Conservation (phyloP, 1,284 basidiomycete species). For the Trametes sp. region DNA sequence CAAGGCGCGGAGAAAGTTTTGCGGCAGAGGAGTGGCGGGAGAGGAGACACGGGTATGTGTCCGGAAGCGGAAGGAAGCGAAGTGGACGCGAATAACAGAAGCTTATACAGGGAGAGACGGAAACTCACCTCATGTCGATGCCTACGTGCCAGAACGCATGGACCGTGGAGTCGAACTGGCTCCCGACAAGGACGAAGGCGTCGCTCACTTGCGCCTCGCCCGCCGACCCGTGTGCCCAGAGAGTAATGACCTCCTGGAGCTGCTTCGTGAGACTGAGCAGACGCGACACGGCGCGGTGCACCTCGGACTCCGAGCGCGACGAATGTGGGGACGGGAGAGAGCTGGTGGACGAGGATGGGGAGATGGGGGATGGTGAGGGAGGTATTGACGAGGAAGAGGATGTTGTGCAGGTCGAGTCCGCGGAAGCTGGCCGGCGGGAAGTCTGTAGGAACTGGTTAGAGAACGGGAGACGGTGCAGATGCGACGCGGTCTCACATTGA, state of each 20-base stretch:
- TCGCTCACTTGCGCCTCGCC: constrained; percentile 88
- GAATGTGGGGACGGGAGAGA: constrained; percentile 16
- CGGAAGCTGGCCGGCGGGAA: constrained; percentile 28
- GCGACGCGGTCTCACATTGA: constrained; percentile 22
- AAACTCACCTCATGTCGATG: constrained; percentile 81
- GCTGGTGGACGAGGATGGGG: constrained; percentile 18
- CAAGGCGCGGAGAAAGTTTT: neutral
- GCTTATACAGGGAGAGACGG: constrained; percentile 17
- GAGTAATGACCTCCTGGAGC: constrained; percentile 81
- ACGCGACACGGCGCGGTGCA: constrained; percentile 77
- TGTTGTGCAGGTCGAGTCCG: constrained; percentile 30
- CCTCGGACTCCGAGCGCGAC: constrained; percentile 45
- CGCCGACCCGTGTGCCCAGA: constrained; percentile 76
- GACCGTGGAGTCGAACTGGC: constrained; percentile 89
- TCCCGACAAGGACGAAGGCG: constrained; percentile 92
- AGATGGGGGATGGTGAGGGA: constrained; percentile 16
- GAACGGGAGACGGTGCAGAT: neutral
- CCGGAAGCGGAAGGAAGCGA: constrained; percentile 4
- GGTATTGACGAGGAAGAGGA: constrained; percentile 27
- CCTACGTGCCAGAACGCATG: constrained; percentile 80
- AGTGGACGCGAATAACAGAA: constrained; percentile 2
- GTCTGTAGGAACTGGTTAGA: constrained; percentile 16
- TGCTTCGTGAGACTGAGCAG: constrained; percentile 89
- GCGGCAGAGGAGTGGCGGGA: neutral
- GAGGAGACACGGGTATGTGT: neutral